Evolutionary conservation across 768 basidiomycete species (phyloP), one percentile per base, ranked within the genome.

Genomic region (Mycena leptocephala): DNA sequence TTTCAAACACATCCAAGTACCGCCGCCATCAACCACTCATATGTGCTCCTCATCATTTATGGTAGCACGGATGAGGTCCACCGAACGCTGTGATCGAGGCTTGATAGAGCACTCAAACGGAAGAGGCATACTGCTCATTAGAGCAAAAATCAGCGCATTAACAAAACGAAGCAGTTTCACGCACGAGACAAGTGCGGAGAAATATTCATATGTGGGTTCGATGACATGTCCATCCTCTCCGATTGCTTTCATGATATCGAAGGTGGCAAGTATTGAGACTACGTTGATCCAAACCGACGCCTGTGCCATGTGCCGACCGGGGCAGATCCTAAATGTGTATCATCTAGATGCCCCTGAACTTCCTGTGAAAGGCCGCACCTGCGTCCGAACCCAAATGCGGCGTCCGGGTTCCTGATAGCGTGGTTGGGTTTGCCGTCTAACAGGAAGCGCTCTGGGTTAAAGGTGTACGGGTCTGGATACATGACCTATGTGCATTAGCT

Each of bases 391-490:
- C 82, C 82, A 39, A 81, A 83, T 2, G 71, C 76, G 0, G 70
- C 67, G 5, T 70, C 73, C 0, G 78, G 74, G 43, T 76, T 58
- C 48, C 26, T n/a, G 2, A 82, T 70, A 9, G 56, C 67, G 4
- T 70, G 72, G 35, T 83, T 71, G n/a, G 80, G 61, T 33, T 76
- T 69, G 10, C 81, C 81, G 51, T 82, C 78, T 26, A 74, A 67
- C 16, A 86, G 71, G 66, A 85, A 88, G 26, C 88, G 81, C 46
- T 87, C 86, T 11, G 87, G 87, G 0, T 76, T 77, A 75, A 89
- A 89, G 11, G 79, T 63, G 16, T 81, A 78, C 24, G 87, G 86
- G n/a, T 85, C 78, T 2, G 84, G 83, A 64, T 88, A 89, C 8
- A 77, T 72, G 37, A 71, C 68, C 64, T 82, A 30, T n/a, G 10